Base-by-base conservation (phyloP, 768 basidiomycete species). In the Kwoniella sp. region DNA sequence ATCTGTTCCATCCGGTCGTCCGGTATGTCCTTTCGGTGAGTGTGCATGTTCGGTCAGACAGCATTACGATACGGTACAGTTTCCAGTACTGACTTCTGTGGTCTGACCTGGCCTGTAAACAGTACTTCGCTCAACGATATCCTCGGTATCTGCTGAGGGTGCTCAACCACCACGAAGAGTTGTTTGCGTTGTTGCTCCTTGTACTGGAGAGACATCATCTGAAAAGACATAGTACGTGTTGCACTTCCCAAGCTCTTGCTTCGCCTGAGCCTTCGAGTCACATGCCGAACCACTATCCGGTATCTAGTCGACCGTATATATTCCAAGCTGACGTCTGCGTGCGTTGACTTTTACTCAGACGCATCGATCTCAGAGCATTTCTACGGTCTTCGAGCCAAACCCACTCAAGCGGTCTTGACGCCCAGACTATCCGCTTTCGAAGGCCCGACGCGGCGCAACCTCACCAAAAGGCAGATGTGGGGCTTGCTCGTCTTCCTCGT, bases 341-440 rank as follows among this genome's bases (percentile, higher is more conserved):
- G 45, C 8, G 28, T 22, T 48, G 31, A 47, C 26, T 11, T 17
- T 20, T 8, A 45, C 17, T 45, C 73, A 96, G 95, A 89, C 81
- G 91, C 94, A 23, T 93, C 92, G 0, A 94, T 98, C 75, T 85
- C 95, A 4, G 95, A 98, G 81, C 90, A 95, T 73, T 98, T 99
- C 78, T 98, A 98, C 81, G 92, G 92, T 0, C 82, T 99, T 28
- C 68, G 70, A 17, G 37, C 67, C 1, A 56, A 47, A 1, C 70
- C 68, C 4, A 34, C 51, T 2, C 9, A 51, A 0, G 2, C 29
- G 1, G 34, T 72, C 2, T 58, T 56, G 0, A 75, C 74, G 4
- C 76, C 74, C 8, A 58, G 74, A 23, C 57, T 78, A 25, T 17
- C 63, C 30, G 56, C 64, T 17, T 28, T 75, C 22, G 63, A 68